Evolutionary conservation across 2,329 filamentous ascomycete species (phyloP).

Genomic region (Penicillium vulpinum): DNA sequence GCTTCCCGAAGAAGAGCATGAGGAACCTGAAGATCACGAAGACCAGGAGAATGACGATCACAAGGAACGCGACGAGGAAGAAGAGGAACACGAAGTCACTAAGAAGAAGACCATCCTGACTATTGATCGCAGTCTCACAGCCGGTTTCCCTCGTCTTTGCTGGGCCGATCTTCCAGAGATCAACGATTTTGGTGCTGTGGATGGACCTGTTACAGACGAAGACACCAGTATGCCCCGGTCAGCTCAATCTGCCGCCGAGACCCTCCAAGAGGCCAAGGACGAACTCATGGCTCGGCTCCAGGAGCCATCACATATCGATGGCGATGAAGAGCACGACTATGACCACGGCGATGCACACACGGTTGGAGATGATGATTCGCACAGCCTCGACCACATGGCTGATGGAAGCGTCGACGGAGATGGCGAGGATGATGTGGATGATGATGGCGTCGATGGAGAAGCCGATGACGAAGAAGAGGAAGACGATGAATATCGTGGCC

Average conservation of each 20-base stretch:
- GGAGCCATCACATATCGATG: slow-evolving; percentile 46
- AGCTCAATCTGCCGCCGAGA: slow-evolving; percentile 50
- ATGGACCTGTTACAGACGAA: slow-evolving; percentile 45
- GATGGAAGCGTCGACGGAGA: slow-evolving; percentile 52
- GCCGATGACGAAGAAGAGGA: slow-evolving; percentile 54
- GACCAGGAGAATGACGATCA: slow-evolving; percentile 28
- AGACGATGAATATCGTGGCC: slow-evolving; percentile 54
- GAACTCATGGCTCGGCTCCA: slow-evolving; percentile 52
- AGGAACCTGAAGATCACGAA: slow-evolving; percentile 2
- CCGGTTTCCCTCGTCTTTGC: slow-evolving; percentile 42
- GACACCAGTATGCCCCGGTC: slow-evolving; percentile 50
- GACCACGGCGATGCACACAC: slow-evolving; percentile 45
- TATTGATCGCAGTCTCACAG: slow-evolving; percentile 43
- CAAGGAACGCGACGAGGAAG: slow-evolving; percentile 32
- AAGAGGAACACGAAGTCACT: slow-evolving; percentile 29
- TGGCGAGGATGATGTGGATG: slow-evolving; percentile 55
- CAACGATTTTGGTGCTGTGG: slow-evolving; percentile 41
- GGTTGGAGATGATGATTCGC: slow-evolving; percentile 44
- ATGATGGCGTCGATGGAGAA: slow-evolving; percentile 53
- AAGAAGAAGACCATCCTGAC: slow-evolving; percentile 45
- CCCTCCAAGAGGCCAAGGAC: slow-evolving; percentile 53
- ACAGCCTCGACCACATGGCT: slow-evolving; percentile 44
- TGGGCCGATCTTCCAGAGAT: slow-evolving; percentile 49
- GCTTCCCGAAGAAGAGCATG: slow-evolving; percentile 33
- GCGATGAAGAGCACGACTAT: slow-evolving; percentile 39